Evolutionary conservation across 257 asterid genomes (phyloP).

Genomic region (Parsonsia alboflavescens): DNA sequence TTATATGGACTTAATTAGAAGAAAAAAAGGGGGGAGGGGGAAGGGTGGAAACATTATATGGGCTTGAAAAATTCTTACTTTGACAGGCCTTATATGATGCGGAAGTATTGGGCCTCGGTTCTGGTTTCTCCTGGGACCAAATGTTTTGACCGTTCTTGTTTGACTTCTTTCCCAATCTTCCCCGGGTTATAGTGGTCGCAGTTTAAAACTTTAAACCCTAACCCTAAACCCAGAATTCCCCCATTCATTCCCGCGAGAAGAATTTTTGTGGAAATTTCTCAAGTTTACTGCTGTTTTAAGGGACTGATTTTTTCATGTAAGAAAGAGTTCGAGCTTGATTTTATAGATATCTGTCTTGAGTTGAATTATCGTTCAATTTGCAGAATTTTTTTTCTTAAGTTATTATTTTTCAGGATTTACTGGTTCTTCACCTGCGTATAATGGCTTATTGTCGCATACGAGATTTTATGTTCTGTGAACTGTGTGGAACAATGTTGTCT

Average conservation of each 20-base stretch:
- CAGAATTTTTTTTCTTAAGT: background rate
- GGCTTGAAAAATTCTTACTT: background rate
- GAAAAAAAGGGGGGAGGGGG: no score
- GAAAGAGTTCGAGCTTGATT: background rate
- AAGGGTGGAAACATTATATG: background rate
- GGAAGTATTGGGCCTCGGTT: background rate
- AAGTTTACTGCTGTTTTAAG: background rate
- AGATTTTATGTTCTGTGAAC: constrained; percentile 82
- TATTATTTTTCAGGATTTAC: background rate
- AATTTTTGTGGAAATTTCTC: background rate
- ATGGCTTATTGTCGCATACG: constrained; percentile 54
- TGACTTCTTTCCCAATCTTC: background rate
- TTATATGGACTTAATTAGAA: no score
- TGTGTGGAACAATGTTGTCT: constrained; percentile 61
- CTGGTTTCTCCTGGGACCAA: background rate
- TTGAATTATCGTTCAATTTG: background rate
- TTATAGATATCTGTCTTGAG: background rate
- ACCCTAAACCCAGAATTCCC: background rate
- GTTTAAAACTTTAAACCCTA: constrained; percentile 1
- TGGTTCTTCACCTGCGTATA: constrained; percentile 7
- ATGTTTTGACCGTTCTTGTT: background rate
- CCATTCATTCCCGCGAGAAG: background rate
- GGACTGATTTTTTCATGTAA: background rate
- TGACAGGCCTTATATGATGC: background rate
- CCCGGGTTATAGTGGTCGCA: background rate